phyloP scores from a whole-genome alignment of 2,329 filamentous ascomycete species.

The Ascochyta clinopodiicola region DNA sequence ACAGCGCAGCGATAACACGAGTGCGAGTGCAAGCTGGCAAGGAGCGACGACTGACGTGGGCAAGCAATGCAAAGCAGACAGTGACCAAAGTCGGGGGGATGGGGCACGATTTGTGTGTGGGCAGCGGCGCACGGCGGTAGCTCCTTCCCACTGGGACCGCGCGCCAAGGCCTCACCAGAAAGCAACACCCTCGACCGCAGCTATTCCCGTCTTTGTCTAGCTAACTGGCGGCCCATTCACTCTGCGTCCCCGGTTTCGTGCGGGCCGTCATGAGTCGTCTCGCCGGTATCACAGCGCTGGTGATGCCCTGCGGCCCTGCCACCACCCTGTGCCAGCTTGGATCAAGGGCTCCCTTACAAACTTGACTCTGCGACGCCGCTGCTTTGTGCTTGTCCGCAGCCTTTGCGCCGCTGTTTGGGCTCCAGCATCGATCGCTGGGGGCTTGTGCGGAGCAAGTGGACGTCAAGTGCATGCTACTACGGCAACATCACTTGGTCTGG shows the following conservation, averaged over 20 bases:
- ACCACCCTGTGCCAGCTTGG: conserved; percentile 13
- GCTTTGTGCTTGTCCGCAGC: conserved; percentile 23
- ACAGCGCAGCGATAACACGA: conserved; percentile 25
- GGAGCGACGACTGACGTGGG: conserved; percentile 30
- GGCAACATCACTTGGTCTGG: conserved; percentile 16
- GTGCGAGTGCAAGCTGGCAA: conserved; percentile 22
- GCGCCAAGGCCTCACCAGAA: conserved; percentile 29
- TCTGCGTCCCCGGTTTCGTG: conserved; percentile 32
- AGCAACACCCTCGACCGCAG: conserved; percentile 20
- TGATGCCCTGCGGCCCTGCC: conserved; percentile 17
- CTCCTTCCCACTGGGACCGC: conserved; percentile 23
- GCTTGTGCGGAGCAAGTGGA: no score
- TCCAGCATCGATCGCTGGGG: conserved; percentile 15
- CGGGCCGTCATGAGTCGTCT: conserved; percentile 21
- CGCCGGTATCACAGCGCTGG: conserved; percentile 29
- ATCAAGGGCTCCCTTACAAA: conserved; percentile 19
- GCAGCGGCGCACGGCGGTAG: conserved; percentile 28
- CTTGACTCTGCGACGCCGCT: conserved; percentile 20
- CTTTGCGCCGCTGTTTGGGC: conserved; percentile 24
- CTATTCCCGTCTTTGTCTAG: conserved; percentile 22
- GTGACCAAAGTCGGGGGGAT: conserved; percentile 28
- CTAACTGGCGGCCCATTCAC: conserved; percentile 23
- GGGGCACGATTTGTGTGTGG: conserved; percentile 39
- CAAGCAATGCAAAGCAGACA: conserved; percentile 13
- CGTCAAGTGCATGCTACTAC: no score